These are phyloP conservation scores for Starmerella floricola DNA, from an alignment of 805 yeast genomes.

Conservation along the genomic window DNA sequence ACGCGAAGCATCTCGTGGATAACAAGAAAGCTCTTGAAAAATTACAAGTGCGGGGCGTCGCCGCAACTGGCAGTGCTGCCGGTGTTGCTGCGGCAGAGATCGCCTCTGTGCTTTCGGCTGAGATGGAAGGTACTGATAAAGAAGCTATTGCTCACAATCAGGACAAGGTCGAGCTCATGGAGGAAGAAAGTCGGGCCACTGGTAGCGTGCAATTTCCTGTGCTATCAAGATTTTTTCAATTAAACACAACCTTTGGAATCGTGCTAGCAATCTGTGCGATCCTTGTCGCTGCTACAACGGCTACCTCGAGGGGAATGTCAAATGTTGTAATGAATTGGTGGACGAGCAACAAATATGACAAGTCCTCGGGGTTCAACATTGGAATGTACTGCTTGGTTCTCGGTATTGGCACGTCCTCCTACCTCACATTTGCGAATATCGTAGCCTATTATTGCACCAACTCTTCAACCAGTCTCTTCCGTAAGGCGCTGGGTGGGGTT, in stretches of 20 bases:
- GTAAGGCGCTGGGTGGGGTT: constrained; percentile 45
- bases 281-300: constrained; percentile 25
- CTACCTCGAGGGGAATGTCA: constrained; percentile 32
- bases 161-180: background rate
- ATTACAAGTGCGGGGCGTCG: too few species aligned
- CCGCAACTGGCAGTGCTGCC: too few species aligned
- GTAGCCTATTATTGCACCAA: constrained; percentile 34
- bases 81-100: too few species aligned
- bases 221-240: constrained; percentile 27
- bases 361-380: constrained; percentile 46
- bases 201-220: constrained; percentile 19
- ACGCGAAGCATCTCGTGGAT: too few species aligned
- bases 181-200: constrained; percentile 2
- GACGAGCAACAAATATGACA: constrained; percentile 44
- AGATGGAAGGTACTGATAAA: background rate
- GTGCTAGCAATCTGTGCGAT: background rate
- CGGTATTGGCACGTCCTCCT: background rate
- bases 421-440: background rate
- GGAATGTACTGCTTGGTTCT: constrained; percentile 35
- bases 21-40: too few species aligned
- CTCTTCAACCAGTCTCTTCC: constrained; percentile 47
- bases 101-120: background rate
- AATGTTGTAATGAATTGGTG: constrained; percentile 51
- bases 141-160: background rate
- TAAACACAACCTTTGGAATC: background rate